Base-by-base conservation (phyloP, 2,329 filamentous ascomycete genomes). In the Thelonectria blattea region DNA sequence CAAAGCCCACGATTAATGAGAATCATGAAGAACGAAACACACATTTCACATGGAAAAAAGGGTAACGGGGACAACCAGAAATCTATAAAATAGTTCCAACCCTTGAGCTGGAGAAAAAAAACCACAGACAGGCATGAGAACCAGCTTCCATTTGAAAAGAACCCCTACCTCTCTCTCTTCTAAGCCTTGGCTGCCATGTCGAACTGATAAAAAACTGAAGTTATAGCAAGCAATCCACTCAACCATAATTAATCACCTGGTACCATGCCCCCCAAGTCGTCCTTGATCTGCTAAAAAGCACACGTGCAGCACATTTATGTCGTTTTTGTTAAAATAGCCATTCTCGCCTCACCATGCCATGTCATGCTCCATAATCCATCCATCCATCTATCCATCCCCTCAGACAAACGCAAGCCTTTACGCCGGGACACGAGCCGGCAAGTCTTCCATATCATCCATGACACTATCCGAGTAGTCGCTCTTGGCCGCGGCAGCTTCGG, bases 371-470 rank as follows among this genome's bases (percentile, higher is more conserved):
- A 46, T 7, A 47, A 17, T 52, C 39, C 5, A 8, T 51, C 49
- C 37, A 47, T 30, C 49, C 37, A 47, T 30, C 32, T 15, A 34
- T 10, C 15, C 10, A n/a, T 11, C n/a, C n/a, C n/a, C n/a, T n/a
- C 32, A 34, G 10, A 34, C 32, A 10, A 10, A 9, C 20, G 17
- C 27, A 22, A 34, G 18, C 46, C 60, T 6, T n/a, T 56, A 68
- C 37, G 46, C 56, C 27, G 42, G 15, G n/a, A 72, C 46, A 12
- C 69, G 69, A n/a, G 74, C 74, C 6, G 78, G 78, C 42, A 80
- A 65, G 58, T 80, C 78, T 54, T 79, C 77, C 78, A 80, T 79
- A 45, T 80, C 78, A 34, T 80, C 77, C 75, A 80, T 78, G 14
- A 71, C 71, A 39, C 75, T 77, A 20, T 74, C 73, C 5, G 71